Evolutionary conservation across 2,329 filamentous ascomycete species (phyloP).

Genomic region (Ceratocystis variospora): DNA sequence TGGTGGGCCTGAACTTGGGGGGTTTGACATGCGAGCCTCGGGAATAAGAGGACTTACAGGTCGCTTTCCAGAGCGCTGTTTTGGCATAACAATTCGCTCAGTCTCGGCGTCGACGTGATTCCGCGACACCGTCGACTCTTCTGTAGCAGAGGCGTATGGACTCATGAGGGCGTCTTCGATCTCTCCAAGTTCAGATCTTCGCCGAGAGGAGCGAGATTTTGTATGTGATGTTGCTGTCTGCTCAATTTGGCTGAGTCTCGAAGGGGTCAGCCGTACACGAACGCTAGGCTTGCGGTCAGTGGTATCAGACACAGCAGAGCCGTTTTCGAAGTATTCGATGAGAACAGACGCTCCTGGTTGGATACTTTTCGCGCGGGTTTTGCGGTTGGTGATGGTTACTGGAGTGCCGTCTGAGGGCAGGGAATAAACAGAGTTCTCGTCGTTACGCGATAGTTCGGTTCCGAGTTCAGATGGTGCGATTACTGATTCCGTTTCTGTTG

Average conservation of each 20-base stretch:
- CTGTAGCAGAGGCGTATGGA: conserved; percentile 65
- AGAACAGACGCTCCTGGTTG: conserved; percentile 74
- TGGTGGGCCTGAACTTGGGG: conserved; percentile 33
- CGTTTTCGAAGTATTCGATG: conserved; percentile 83
- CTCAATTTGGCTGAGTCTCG: conserved; percentile 53
- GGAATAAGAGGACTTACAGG: conserved; percentile 55
- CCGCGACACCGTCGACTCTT: conserved; percentile 62
- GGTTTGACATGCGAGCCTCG: conserved; percentile 22
- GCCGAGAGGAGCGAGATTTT: conserved; percentile 54
- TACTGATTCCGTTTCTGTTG: conserved; percentile 45
- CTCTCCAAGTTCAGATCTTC: conserved; percentile 33
- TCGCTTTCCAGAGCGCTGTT: conserved; percentile 32
- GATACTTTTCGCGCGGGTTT: conserved; percentile 28
- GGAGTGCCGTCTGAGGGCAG: conserved; percentile 79
- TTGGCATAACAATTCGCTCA: conserved; percentile 29
- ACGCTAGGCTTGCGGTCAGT: conserved; percentile 68
- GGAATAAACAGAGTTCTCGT: conserved; percentile 62
- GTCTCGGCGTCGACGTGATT: conserved; percentile 86
- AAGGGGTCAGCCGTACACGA: conserved; percentile 64
- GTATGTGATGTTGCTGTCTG: conserved; percentile 68
- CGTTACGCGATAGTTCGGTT: conserved; percentile 54
- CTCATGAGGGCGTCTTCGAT: conserved; percentile 51
- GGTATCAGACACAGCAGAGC: conserved; percentile 36
- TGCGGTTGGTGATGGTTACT: conserved; percentile 70
- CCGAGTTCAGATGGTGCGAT: conserved; percentile 44